Base-by-base conservation (phyloP, 192 early-diverging fungal species). In the Entophlyctis helioformis region DNA sequence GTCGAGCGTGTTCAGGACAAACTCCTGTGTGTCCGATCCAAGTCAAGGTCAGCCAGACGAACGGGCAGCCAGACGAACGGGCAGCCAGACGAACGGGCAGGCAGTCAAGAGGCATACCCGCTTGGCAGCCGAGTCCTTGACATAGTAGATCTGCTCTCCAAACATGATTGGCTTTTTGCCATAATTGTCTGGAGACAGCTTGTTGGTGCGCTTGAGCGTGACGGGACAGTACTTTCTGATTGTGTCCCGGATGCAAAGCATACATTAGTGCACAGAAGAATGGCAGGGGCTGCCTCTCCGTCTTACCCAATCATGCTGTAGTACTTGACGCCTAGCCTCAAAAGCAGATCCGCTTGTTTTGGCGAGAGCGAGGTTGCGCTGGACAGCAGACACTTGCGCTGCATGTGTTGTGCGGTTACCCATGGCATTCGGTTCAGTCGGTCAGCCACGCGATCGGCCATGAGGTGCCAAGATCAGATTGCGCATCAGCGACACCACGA, bases 171-270 rank as follows among this genome's bases (percentile, higher is more conserved):
- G 72, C 29, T 65, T 34, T 2, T 38, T 47, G 33, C 72, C 72
- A n/a, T n/a, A 35, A 53, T 46, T 50, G 21, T 22, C 37, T 39
- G 18, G 38, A 28, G 15, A 36, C 39, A 42, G 18, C 9, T 48
- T 53, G 22, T 48, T 26, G 41, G 32, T 62, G 34, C 46, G 49
- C 25, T 55, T 42, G 19, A 65, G 21, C 8, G 59, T 39, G 19
- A 75, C 68, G 8, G 72, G 72, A 43, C 72, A 74, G 26, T 64
- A 52, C 19, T 62, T 51, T 20, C 48, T 51, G 13, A 8, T 15
- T 21, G 12, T 0, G 1, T 10, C 55, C 2, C 24, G 29, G 9
- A 28, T 12, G 0, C 18, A 38, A 13, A 50, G n/a, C n/a, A n/a
- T n/a, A n/a, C n/a, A n/a, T n/a, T n/a, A n/a, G n/a, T n/a, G n/a